These are phyloP conservation scores for Candida tunisiensis DNA, from an alignment of 1,139 yeast species.

Conservation along the genomic window DNA sequence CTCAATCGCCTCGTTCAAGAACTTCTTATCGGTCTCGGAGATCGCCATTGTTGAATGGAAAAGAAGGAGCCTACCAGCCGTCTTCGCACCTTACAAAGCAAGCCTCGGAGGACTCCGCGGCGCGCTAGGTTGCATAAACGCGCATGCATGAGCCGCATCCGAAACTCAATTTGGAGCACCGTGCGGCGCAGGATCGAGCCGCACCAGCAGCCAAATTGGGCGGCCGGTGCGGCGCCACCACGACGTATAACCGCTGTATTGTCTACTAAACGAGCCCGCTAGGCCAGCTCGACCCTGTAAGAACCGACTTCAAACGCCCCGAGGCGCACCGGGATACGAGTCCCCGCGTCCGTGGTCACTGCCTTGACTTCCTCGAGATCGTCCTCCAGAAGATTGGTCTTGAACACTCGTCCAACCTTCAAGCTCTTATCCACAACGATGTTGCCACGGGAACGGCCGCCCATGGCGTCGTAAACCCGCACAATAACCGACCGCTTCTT, in stretches of 20 bases:
- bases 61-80: too few species aligned
- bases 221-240: too few species aligned
- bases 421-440: conserved; percentile 21
- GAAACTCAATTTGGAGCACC: too few species aligned
- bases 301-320: conserved; percentile 73
- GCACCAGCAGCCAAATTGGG: too few species aligned
- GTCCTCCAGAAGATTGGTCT: conserved; percentile 61
- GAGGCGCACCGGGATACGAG: conserved; percentile 27
- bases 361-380: conserved; percentile 27
- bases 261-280: too few species aligned
- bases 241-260: too few species aligned
- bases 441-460: conserved; percentile 48
- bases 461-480: conserved; percentile 73
- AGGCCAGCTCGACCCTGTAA: conserved; percentile 10
- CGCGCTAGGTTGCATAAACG: too few species aligned
- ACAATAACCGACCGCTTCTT: conserved; percentile 33
- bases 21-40: conserved; percentile 6
- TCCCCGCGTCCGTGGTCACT: conserved; percentile 12
- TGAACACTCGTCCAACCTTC: conserved; percentile 33
- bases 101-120: too few species aligned
- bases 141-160: too few species aligned
- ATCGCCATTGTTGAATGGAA: neutral
- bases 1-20: conserved; percentile 16
- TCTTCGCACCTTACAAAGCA: too few species aligned
- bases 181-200: too few species aligned